Evolutionary conservation across 768 basidiomycete species (phyloP).

Genomic region (Wakefieldia striispora): DNA sequence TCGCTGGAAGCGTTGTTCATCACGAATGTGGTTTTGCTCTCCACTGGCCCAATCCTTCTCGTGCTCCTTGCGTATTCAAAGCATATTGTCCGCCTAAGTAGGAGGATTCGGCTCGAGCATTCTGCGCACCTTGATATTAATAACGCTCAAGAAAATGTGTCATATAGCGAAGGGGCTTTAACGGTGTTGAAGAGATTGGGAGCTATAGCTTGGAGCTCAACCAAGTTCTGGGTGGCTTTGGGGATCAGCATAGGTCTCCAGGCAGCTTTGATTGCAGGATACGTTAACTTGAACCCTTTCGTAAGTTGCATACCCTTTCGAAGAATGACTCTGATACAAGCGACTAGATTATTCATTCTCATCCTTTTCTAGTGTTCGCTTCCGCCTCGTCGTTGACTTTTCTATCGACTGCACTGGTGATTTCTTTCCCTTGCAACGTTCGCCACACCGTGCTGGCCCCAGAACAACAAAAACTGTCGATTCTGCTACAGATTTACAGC

Average conservation of each 20-base stretch:
- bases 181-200: conserved; percentile 26
- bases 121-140: not conserved
- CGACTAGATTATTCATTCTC: conserved; percentile 59
- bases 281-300: conserved; percentile 59
- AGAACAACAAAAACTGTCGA: conserved; percentile 48
- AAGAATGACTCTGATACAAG: not conserved
- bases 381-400: conserved; percentile 52
- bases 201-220: conserved; percentile 44
- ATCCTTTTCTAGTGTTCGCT: conserved; percentile 48
- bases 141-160: conserved; percentile 2
- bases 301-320: conserved; percentile 37
- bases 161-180: conserved; percentile 19
- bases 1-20: conserved; percentile 48
- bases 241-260: conserved; percentile 45
- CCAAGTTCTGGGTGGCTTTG: conserved; percentile 63
- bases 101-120: conserved; percentile 14
- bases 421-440: conserved; percentile 36
- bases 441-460: conserved; percentile 19
- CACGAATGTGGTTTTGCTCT: conserved; percentile 56
- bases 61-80: conserved; percentile 42
- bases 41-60: conserved; percentile 60
- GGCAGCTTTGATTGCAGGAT: conserved; percentile 45
- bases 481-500: conserved; percentile 52
- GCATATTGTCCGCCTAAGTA: conserved; percentile 22
- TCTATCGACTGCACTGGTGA: conserved; percentile 42